Percentiles rank a stretch among this genome's conserved stretches.
Evolutionary conservation across 2,329 filamentous ascomycete species (phyloP).

Genomic region (Seiridium cupressi): DNA sequence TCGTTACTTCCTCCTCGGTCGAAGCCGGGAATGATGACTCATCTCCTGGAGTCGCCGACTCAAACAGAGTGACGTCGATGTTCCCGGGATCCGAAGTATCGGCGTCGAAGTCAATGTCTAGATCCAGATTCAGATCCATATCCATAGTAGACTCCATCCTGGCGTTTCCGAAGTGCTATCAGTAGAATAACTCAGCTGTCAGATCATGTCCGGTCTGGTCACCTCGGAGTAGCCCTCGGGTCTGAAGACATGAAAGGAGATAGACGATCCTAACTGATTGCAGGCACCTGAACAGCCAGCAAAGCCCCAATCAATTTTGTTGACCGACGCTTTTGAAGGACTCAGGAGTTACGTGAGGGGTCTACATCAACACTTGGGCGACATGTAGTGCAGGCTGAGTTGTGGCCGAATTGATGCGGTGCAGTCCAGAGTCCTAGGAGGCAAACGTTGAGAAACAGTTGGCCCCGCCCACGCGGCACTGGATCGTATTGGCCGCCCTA

Average conservation of each 20-base stretch:
- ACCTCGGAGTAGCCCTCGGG: not conserved
- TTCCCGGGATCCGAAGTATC: constrained; percentile 2
- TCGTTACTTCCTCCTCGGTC: constrained; percentile 9
- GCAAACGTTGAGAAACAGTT: too few species aligned
- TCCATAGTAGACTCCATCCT: constrained; percentile 6
- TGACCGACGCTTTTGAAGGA: not conserved
- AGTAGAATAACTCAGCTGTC: not conserved
- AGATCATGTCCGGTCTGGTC: not conserved
- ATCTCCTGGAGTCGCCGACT: not conserved
- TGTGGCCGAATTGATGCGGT: too few species aligned
- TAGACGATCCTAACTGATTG: too few species aligned
- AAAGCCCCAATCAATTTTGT: too few species aligned
- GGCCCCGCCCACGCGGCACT: too few species aligned
- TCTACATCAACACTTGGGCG: not conserved
- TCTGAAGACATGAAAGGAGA: too few species aligned
- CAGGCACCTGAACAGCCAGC: too few species aligned
- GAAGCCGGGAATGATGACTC: not conserved
- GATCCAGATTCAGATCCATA: constrained; percentile 9
- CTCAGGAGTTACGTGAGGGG: not conserved
- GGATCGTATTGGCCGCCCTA: too few species aligned
- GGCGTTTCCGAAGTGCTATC: not conserved
- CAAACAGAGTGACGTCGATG: constrained; percentile 1
- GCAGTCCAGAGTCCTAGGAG: not conserved
- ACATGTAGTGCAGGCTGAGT: not conserved
- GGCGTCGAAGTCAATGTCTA: constrained; percentile 8